Percentiles rank a stretch among this genome's conserved stretches.
Evolutionary conservation across 179 eudicot species (phyloP).

Genomic region (Silene vulgaris): DNA sequence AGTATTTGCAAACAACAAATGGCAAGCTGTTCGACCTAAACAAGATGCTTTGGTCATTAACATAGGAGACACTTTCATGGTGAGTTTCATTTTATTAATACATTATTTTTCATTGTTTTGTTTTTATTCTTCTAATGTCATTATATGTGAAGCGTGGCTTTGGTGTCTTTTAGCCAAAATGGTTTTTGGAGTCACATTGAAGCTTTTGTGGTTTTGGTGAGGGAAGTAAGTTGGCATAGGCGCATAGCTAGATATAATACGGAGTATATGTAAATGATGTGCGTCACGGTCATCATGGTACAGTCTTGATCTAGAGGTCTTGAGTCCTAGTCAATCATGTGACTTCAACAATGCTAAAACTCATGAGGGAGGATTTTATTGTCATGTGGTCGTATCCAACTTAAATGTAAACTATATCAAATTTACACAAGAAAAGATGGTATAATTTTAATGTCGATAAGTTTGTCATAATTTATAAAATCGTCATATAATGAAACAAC

Average conservation of each 20-base stretch:
- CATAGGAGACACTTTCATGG: slow-evolving; percentile 60
- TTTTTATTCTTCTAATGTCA: background rate
- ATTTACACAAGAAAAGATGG: no score
- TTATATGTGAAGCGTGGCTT: slow-evolving; percentile 1
- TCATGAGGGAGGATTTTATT: no score
- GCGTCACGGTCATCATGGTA: no score
- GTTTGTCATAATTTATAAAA: no score
- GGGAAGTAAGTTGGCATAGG: background rate
- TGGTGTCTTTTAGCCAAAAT: slow-evolving; percentile 9
- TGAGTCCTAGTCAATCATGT: no score
- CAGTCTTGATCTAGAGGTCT: no score
- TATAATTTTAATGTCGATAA: no score
- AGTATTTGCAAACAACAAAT: slow-evolving; percentile 41
- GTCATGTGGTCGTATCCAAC: no score
- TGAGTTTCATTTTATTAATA: background rate
- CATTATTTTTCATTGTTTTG: background rate
- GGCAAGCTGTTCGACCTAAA: slow-evolving; percentile 41
- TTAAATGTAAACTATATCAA: no score
- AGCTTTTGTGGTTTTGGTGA: background rate
- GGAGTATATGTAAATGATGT: no score
- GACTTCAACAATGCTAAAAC: no score
- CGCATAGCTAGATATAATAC: background rate
- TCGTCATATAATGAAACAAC: no score
- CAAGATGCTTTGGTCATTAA: slow-evolving; percentile 41
- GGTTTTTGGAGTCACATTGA: slow-evolving; percentile 8